These are phyloP conservation scores for Penicillium sp. DNA, from an alignment of 2,329 filamentous ascomycete genomes.

Conservation along the genomic window DNA sequence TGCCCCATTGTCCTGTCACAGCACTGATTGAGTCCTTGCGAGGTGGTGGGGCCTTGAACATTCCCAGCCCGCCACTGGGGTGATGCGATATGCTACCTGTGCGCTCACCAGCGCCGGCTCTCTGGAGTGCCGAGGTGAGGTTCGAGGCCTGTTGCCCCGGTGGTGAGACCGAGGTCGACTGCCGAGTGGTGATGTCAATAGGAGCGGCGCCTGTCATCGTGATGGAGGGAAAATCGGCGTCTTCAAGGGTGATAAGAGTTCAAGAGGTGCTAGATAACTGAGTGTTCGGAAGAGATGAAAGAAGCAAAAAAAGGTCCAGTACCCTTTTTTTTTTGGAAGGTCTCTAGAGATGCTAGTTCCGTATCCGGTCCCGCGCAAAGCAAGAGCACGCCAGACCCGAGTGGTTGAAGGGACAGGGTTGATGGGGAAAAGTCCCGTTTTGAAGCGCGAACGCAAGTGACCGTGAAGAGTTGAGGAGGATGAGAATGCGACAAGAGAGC, in stretches of 20 bases:
- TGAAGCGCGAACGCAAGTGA: slow-evolving; percentile 51
- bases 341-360: slow-evolving; percentile 31
- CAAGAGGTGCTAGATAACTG: background rate
- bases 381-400: slow-evolving; percentile 48
- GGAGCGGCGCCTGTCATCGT: slow-evolving; percentile 59
- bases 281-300: slow-evolving; percentile 11
- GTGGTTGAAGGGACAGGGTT: slow-evolving; percentile 51
- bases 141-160: slow-evolving; percentile 63
- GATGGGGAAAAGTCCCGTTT: slow-evolving; percentile 47
- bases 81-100: slow-evolving; percentile 48
- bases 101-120: slow-evolving; percentile 47
- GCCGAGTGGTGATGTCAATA: slow-evolving; percentile 62
- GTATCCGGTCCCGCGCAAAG: slow-evolving; percentile 45
- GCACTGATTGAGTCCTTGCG: slow-evolving; percentile 59
- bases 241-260: background rate
- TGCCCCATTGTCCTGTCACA: slow-evolving; percentile 56
- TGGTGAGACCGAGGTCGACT: slow-evolving; percentile 59
- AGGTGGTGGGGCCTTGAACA: slow-evolving; percentile 44
- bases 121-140: slow-evolving; percentile 62
- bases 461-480: slow-evolving; percentile 47
- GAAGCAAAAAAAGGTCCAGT: slow-evolving; percentile 1
- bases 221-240: slow-evolving; percentile 16
- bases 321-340: slow-evolving; percentile 1
- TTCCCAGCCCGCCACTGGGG: slow-evolving; percentile 40
- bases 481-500: slow-evolving; percentile 47